Evolutionary conservation across 169 alveolate genomes (phyloP).

Genomic region (Plasmodium berghei): DNA sequence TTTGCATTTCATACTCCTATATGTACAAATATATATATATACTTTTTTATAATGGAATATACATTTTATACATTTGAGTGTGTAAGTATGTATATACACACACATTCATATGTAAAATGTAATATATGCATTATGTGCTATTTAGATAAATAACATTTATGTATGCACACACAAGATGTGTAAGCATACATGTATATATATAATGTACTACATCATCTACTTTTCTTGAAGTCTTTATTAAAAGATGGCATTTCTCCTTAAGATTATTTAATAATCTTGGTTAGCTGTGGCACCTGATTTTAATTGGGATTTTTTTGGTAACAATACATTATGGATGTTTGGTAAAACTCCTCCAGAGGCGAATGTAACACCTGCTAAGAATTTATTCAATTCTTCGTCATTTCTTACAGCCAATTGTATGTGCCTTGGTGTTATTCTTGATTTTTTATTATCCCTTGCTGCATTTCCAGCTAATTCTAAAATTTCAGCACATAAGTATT

Average conservation of each 20-base stretch:
- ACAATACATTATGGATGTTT: conserved; percentile 95
- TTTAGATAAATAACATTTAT: background rate
- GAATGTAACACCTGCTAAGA: conserved; percentile 97
- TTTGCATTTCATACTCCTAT: background rate
- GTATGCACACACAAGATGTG: background rate
- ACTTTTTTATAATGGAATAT: background rate
- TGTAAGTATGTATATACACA: conserved; percentile 2
- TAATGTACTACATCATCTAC: background rate
- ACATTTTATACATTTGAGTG: background rate
- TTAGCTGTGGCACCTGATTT: conserved; percentile 62
- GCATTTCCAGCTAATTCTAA: conserved; percentile 99
- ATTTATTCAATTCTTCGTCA: conserved; percentile 98
- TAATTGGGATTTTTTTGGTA: conserved; percentile 92
- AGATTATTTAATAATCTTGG: conserved; percentile 28
- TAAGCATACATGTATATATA: conserved; percentile 16
- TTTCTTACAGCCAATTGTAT: conserved; percentile 98
- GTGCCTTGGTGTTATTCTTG: conserved; percentile 99
- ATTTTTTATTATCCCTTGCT: conserved; percentile 97
- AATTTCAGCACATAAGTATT: conserved; percentile 98
- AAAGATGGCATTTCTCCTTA: background rate
- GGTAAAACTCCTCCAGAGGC: conserved; percentile 99
- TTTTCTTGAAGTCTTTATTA: background rate
- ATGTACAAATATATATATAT: background rate
- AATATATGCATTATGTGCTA: background rate
- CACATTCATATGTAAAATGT: conserved; percentile 1